Conservation (phyloP, 1,139 yeast species). For the Yamadazyma dushanensis region DNA sequence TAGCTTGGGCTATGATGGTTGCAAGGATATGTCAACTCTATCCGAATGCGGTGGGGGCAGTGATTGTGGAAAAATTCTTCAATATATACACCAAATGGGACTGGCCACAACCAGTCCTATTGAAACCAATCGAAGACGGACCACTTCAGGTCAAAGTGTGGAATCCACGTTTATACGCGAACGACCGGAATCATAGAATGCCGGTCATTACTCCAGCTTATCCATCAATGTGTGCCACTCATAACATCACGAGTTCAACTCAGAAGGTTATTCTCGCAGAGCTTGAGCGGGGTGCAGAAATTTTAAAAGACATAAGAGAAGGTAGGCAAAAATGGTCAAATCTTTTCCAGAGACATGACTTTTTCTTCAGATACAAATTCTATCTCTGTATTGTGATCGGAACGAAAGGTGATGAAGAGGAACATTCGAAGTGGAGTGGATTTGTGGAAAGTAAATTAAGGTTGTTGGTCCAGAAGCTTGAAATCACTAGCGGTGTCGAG, state of each 20-base stretch:
- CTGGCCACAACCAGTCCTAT: conserved; percentile 97
- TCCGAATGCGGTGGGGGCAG: conserved; percentile 95
- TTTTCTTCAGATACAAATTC: conserved; percentile 80
- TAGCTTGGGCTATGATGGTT: conserved; percentile 99
- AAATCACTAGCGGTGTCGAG: conserved; percentile 68
- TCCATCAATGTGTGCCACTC: conserved; percentile 99
- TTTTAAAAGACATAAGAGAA: conserved; percentile 65
- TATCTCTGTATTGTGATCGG: conserved; percentile 82
- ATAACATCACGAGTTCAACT: conserved; percentile 86
- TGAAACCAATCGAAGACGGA: conserved; percentile 94
- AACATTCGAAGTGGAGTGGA: conserved; percentile 88
- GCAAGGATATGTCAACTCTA: conserved; percentile 95
- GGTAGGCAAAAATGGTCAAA: conserved; percentile 75
- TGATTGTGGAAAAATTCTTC: conserved; percentile 84
- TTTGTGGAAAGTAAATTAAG: conserved; percentile 88
- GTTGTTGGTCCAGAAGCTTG: conserved; percentile 77
- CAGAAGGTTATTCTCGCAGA: conserved; percentile 77
- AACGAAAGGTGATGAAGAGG: conserved; percentile 64
- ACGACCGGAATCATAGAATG: conserved; percentile 89
- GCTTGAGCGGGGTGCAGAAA: conserved; percentile 67
- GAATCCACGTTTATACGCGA: conserved; percentile 90
- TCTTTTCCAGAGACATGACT: conserved; percentile 73
- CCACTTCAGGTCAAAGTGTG: conserved; percentile 95
- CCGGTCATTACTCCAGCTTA: conserved; percentile 99
- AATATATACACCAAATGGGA: conserved; percentile 85